phyloP scores from a whole-genome alignment of 1,139 yeast species.

The Hyphopichia wangnamkhiaoensis region DNA sequence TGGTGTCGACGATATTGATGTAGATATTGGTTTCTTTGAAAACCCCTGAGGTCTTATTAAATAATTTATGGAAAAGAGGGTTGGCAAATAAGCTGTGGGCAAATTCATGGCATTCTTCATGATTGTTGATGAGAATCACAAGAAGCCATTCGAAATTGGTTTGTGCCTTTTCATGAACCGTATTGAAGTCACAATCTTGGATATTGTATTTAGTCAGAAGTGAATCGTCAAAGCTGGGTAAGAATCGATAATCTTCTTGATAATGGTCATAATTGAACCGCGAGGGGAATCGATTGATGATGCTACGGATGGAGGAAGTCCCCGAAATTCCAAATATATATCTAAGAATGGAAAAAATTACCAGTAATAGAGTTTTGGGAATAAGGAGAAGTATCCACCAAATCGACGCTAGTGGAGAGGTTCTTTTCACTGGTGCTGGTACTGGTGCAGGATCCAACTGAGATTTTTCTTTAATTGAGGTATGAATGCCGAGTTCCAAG shows the following conservation, averaged over 20 bases:
- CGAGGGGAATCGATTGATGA: slow-evolving; percentile 23
- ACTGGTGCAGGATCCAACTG: no score
- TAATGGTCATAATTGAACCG: slow-evolving; percentile 24
- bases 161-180: slow-evolving; percentile 42
- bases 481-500: slow-evolving; percentile 47
- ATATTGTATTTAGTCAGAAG: slow-evolving; percentile 10
- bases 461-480: slow-evolving; percentile 29
- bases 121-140: slow-evolving; percentile 40
- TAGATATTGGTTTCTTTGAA: slow-evolving; percentile 44
- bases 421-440: slow-evolving; percentile 3
- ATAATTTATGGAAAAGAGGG: slow-evolving; percentile 28
- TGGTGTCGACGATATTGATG: slow-evolving; percentile 34
- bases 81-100: slow-evolving; percentile 27
- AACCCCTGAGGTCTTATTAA: slow-evolving; percentile 35
- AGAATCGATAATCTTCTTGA: slow-evolving; percentile 15
- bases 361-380: slow-evolving; percentile 42
- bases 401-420: slow-evolving; percentile 24
- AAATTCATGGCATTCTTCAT: slow-evolving; percentile 27
- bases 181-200: slow-evolving; percentile 38
- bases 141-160: slow-evolving; percentile 46
- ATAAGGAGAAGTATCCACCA: slow-evolving; percentile 48
- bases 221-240: slow-evolving; percentile 10
- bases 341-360: slow-evolving; percentile 36
- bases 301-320: background rate
- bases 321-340: slow-evolving; percentile 25